These are phyloP conservation scores for Endocalyx cinctus DNA, from an alignment of 2,329 filamentous ascomycete species.

Conservation along the genomic window DNA sequence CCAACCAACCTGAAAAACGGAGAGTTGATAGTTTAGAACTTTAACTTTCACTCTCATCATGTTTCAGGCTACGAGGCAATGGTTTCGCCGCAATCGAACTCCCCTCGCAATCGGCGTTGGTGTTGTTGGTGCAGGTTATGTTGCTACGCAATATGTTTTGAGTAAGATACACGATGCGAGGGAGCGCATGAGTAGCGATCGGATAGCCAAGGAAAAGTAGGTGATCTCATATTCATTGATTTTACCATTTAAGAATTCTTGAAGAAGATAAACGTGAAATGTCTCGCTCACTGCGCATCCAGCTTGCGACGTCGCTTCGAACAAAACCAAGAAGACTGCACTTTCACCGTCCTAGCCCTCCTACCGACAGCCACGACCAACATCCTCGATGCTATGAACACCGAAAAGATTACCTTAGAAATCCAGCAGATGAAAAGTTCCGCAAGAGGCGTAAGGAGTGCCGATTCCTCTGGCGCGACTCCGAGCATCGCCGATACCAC, in stretches of 20 bases:
- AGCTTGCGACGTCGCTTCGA: constrained; percentile 94
- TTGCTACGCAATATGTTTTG: constrained; percentile 88
- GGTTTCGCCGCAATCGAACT: constrained; percentile 88
- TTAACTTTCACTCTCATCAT: too few relatives aligned
- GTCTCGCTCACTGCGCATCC: too few relatives aligned
- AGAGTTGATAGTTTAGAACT: too few relatives aligned
- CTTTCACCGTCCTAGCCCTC: constrained; percentile 93
- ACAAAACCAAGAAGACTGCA: constrained; percentile 98
- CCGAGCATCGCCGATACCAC: constrained; percentile 65
- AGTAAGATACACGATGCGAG: constrained; percentile 88
- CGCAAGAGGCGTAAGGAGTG: constrained; percentile 59
- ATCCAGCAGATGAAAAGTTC: constrained; percentile 84
- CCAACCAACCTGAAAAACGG: too few relatives aligned
- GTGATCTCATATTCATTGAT: constrained; percentile 19
- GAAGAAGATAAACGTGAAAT: not conserved
- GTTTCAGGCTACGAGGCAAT: constrained; percentile 73
- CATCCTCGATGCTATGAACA: constrained; percentile 80
- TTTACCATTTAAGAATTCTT: not conserved
- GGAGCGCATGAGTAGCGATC: constrained; percentile 93
- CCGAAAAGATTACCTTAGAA: constrained; percentile 88
- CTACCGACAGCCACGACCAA: constrained; percentile 88
- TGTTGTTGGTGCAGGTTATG: constrained; percentile 82
- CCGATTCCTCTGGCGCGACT: constrained; percentile 41
- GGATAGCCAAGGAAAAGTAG: constrained; percentile 95
- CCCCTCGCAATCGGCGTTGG: constrained; percentile 84